These are phyloP conservation scores for Crepidotus variabilis DNA, from an alignment of 768 basidiomycete species.

Conservation along the genomic window DNA sequence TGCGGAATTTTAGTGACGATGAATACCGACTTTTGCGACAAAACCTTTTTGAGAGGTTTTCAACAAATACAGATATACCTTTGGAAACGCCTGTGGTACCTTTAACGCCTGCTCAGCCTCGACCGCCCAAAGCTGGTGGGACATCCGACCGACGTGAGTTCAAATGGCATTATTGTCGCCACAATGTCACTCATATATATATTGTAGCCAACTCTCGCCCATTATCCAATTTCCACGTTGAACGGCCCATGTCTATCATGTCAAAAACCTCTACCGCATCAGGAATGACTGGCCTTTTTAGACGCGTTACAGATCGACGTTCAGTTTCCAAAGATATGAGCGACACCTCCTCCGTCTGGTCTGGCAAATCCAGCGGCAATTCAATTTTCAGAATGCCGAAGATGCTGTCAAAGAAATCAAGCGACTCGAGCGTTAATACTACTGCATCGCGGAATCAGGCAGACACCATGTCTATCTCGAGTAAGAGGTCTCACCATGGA, in stretches of 20 bases:
- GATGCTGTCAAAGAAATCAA: slow-evolving; percentile 44
- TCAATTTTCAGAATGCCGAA: slow-evolving; percentile 35
- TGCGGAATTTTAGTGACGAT: slow-evolving; percentile 54
- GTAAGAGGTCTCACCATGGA: slow-evolving; percentile 25
- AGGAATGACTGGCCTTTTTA: slow-evolving; percentile 47
- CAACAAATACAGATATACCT: slow-evolving; percentile 53
- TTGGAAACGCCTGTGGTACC: slow-evolving; percentile 63
- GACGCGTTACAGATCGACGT: slow-evolving; percentile 41
- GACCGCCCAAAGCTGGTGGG: slow-evolving; percentile 21
- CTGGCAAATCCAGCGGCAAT: slow-evolving; percentile 32
- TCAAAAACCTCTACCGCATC: slow-evolving; percentile 53
- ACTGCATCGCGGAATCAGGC: slow-evolving; percentile 34
- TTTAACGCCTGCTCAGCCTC: slow-evolving; percentile 36
- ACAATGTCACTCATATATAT: neutral
- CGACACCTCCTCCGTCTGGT: slow-evolving; percentile 46
- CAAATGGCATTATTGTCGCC: neutral
- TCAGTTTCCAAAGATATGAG: slow-evolving; percentile 38
- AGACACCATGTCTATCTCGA: slow-evolving; percentile 40
- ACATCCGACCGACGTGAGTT: slow-evolving; percentile 31
- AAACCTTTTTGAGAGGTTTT: slow-evolving; percentile 78
- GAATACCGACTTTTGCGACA: slow-evolving; percentile 83
- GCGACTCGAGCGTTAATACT: slow-evolving; percentile 43
- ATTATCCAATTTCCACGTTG: slow-evolving; percentile 37
- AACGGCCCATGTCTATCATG: slow-evolving; percentile 47
- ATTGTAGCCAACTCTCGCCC: slow-evolving; percentile 29